phyloP scores from a whole-genome alignment of 1,284 basidiomycete genomes.

The Violaceomyces palustris region DNA sequence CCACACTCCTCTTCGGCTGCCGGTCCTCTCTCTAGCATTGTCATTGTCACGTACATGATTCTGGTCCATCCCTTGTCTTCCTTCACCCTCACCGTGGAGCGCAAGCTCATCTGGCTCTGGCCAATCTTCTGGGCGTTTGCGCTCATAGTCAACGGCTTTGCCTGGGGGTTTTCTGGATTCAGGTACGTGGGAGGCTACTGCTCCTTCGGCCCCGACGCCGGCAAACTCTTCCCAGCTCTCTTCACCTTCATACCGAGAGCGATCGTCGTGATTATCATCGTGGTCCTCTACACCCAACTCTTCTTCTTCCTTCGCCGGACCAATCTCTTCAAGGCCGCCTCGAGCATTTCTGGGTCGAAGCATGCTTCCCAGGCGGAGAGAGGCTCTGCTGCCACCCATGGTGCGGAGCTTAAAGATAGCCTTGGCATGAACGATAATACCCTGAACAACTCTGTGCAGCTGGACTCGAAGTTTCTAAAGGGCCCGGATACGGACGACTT shows the following conservation, averaged over 20 bases:
- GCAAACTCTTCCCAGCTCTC: conserved; percentile 21
- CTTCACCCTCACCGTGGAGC: conserved; percentile 34
- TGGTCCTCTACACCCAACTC: conserved; percentile 45
- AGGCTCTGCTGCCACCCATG: too few relatives aligned
- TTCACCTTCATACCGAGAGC: conserved; percentile 36
- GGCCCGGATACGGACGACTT: too few relatives aligned
- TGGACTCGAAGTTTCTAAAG: too few relatives aligned
- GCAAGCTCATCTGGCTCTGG: conserved; percentile 37
- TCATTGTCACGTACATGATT: conserved; percentile 44
- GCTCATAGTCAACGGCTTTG: conserved; percentile 25
- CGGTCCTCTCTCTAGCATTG: conserved; percentile 23
- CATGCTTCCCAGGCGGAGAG: not conserved
- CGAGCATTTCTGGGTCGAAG: not conserved
- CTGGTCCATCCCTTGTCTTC: conserved; percentile 37
- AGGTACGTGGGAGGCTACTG: conserved; percentile 40
- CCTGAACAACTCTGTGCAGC: too few relatives aligned
- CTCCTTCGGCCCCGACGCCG: conserved; percentile 8
- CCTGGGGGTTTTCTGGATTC: conserved; percentile 28
- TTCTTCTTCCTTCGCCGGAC: conserved; percentile 46
- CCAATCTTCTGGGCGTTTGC: conserved; percentile 36
- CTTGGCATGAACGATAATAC: too few relatives aligned
- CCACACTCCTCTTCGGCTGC: not conserved
- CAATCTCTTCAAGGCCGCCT: conserved; percentile 31
- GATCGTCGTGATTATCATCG: conserved; percentile 32
- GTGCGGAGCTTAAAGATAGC: too few relatives aligned